Evolutionary conservation across 208 protist species (phyloP).

Genomic region (Leishmania martiniquensis): DNA sequence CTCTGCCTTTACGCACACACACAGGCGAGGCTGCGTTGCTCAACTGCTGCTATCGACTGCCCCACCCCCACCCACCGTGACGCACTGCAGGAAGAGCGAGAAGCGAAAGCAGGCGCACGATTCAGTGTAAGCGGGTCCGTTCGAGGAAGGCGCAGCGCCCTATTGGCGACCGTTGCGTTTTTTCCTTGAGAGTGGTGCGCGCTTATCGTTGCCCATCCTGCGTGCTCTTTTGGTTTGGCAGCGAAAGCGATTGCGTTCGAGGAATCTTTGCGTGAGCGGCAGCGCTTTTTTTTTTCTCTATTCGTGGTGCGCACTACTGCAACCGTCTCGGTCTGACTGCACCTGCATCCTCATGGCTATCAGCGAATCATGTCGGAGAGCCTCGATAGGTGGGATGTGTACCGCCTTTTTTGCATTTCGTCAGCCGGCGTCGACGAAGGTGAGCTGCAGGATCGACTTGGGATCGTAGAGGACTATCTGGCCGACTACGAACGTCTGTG

Average conservation of each 20-base stretch:
- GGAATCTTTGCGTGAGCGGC: background rate
- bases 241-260: background rate
- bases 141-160: background rate
- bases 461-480: conserved; percentile 56
- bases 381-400: conserved; percentile 35
- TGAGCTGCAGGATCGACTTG: conserved; percentile 30
- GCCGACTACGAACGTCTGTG: conserved; percentile 23
- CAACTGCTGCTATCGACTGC: background rate
- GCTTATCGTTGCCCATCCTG: background rate
- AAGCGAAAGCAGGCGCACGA: background rate
- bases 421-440: conserved; percentile 26
- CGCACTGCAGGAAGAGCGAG: background rate
- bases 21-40: background rate
- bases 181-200: background rate
- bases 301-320: background rate
- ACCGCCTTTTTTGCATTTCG: conserved; percentile 31
- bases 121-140: background rate
- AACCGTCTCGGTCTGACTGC: background rate
- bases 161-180: background rate
- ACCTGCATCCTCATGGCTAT: background rate
- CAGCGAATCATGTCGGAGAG: background rate
- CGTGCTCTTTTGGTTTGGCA: background rate
- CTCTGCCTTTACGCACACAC: background rate
- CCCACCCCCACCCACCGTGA: no score
- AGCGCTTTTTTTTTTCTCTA: background rate